Evolutionary conservation across 192 early-diverging fungal species (phyloP), one percentile per base, ranked within the genome.

Genomic region (Coemansia sp.): DNA sequence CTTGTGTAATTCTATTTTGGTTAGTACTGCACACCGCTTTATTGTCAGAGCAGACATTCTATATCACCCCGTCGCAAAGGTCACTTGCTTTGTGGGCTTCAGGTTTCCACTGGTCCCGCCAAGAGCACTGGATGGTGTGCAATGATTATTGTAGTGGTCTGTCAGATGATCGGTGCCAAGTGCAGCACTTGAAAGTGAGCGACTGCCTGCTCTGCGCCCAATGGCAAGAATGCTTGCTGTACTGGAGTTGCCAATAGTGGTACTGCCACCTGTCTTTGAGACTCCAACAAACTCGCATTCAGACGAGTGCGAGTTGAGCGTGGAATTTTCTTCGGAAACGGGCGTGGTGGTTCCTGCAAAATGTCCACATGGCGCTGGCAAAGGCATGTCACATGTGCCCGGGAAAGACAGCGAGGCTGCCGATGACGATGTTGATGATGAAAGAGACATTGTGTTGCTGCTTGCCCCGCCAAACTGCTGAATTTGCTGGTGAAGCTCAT

Each of bases 31-130:
- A 9, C 43, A 45, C 8, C 13, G 43, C 43, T 3, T 45, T 7
- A 2, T 26, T 54, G 7, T 54, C 21, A 45, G 43, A 45, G 32
- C 40, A 15, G 5, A 1, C 43, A 61, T 19, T 61, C 21, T 13
- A 48, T 49, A 48, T 32, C 58, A 62, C 55, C 42, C 40, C 0
- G 61, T 71, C 21, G 78, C 71, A 73, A 81, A 81, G 9, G 69
- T 67, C 61, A 81, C 78, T n/a, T 81, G 78, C 61, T 81, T 81
- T 9, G 67, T 26, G 6, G 74, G 74, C 49, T 58, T 55, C 41
- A 66, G 18, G 13, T 21, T 54, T 8, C 48, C 51, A 12, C 16
- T 43, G 61, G 13, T 18, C 6, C 9, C 61, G 13, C 19, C 61
- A 41, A 59, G 12, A 8, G 39, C 57, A 16, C 16, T 16, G 36